These are phyloP conservation scores for Yamadazyma oceani DNA, from an alignment of 1,139 yeast species.

Conservation along the genomic window DNA sequence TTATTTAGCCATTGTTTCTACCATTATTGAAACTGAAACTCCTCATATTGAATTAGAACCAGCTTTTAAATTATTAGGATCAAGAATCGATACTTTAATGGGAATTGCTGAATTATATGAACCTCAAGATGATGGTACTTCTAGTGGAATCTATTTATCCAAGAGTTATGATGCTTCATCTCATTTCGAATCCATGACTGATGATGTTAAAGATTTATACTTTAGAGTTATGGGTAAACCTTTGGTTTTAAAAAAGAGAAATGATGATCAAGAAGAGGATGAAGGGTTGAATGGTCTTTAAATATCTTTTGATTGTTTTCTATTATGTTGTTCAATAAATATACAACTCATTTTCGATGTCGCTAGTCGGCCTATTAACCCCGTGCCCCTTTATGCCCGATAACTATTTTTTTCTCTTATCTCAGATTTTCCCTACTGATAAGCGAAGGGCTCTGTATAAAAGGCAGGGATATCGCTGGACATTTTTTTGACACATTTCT, in stretches of 20 bases:
- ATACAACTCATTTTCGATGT: no score
- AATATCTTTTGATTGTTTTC: not conserved
- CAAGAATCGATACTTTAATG: constrained; percentile 83
- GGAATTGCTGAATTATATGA: constrained; percentile 91
- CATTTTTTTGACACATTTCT: no score
- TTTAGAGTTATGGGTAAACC: constrained; percentile 92
- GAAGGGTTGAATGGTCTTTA: constrained; percentile 35
- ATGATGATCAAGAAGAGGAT: constrained; percentile 59
- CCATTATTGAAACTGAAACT: constrained; percentile 89
- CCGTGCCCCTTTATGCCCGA: no score
- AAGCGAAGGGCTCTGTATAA: no score
- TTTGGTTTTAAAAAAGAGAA: constrained; percentile 77
- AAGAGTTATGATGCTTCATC: constrained; percentile 92
- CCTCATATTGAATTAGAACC: constrained; percentile 94
- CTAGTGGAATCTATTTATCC: constrained; percentile 78
- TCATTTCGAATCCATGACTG: constrained; percentile 95
- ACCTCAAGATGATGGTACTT: constrained; percentile 80
- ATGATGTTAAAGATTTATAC: constrained; percentile 92
- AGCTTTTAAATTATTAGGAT: constrained; percentile 88
- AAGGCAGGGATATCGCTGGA: no score
- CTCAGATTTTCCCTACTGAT: not conserved
- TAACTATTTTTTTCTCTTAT: no score
- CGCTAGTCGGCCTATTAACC: no score
- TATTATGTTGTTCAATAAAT: not conserved
- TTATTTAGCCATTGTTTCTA: constrained; percentile 89